These are phyloP conservation scores for Pichia sp. DNA, from an alignment of 1,139 yeast species.

Conservation along the genomic window DNA sequence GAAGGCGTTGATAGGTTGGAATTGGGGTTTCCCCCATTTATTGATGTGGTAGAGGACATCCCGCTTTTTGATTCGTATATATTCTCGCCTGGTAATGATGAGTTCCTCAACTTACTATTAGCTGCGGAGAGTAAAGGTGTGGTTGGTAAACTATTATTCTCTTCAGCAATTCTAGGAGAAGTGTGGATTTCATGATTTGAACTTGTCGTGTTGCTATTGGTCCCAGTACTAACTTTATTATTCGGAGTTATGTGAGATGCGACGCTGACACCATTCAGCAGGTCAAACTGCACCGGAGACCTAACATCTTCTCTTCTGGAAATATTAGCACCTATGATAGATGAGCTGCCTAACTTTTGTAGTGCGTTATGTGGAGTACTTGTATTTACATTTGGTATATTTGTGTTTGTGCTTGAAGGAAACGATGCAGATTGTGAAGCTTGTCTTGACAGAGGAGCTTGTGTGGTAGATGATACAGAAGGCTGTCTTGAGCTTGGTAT, in stretches of 20 bases:
- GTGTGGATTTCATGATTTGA: not conserved
- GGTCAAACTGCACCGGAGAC: conserved; percentile 8
- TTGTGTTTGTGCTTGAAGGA: not conserved
- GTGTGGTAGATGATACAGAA: conserved; percentile 8
- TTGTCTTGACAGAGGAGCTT: not conserved
- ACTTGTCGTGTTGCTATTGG: not conserved
- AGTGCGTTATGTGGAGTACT: not conserved
- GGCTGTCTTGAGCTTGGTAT: conserved; percentile 13
- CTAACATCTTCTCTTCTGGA: conserved; percentile 12
- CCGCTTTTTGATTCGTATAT: conserved; percentile 11
- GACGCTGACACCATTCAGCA: not conserved
- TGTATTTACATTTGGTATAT: not conserved
- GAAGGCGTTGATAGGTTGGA: conserved; percentile 3
- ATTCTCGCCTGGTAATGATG: conserved; percentile 4
- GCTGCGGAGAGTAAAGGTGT: conserved; percentile 2
- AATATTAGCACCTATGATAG: conserved; percentile 7
- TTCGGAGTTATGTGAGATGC: not conserved
- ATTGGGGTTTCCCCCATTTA: not conserved
- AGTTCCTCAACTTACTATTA: conserved; percentile 4
- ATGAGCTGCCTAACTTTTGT: not conserved
- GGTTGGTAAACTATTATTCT: not conserved
- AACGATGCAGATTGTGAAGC: not conserved
- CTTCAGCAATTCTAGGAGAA: not conserved
- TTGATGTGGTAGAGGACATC: conserved; percentile 12
- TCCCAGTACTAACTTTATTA: not conserved